Percentiles rank a stretch among this genome's conserved stretches.
Conservation (phyloP, 2,329 filamentous ascomycete genomes). For the Didymella keratinophila region DNA sequence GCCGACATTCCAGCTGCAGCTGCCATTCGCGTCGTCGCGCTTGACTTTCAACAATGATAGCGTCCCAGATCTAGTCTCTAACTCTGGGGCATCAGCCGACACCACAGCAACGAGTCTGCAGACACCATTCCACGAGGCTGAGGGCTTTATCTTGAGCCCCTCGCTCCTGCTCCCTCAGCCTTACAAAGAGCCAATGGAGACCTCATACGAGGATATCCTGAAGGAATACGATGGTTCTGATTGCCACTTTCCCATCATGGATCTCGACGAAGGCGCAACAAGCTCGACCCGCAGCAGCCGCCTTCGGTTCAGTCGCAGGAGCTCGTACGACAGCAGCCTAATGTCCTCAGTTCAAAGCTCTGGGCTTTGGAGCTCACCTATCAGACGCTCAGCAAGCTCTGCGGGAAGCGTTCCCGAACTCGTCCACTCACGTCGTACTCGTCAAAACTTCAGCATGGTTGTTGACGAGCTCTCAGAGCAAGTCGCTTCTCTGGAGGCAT, state of each 20-base stretch:
- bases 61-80: slow-evolving; percentile 46
- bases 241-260: slow-evolving; percentile 56
- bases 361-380: slow-evolving; percentile 44
- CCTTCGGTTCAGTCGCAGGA: slow-evolving; percentile 63
- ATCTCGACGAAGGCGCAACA: slow-evolving; percentile 50
- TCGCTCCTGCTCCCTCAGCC: slow-evolving; percentile 47
- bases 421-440: slow-evolving; percentile 45
- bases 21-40: slow-evolving; percentile 40
- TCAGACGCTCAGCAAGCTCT: slow-evolving; percentile 49
- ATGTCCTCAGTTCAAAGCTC: slow-evolving; percentile 52
- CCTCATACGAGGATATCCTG: slow-evolving; percentile 49
- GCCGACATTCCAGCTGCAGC: slow-evolving; percentile 19
- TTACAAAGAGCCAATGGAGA: slow-evolving; percentile 47
- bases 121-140: slow-evolving; percentile 40
- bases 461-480: slow-evolving; percentile 47
- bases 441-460: slow-evolving; percentile 42
- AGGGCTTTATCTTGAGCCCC: slow-evolving; percentile 51
- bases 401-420: slow-evolving; percentile 51
- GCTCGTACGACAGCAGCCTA: slow-evolving; percentile 65
- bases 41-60: slow-evolving; percentile 38
- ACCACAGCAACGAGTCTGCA: slow-evolving; percentile 39
- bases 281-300: slow-evolving; percentile 58
- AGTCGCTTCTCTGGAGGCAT: slow-evolving; percentile 37
- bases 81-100: slow-evolving; percentile 46
- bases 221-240: slow-evolving; percentile 57